Evolutionary conservation across 768 basidiomycete species (phyloP).

Genomic region (Fomitopsis pulvina): DNA sequence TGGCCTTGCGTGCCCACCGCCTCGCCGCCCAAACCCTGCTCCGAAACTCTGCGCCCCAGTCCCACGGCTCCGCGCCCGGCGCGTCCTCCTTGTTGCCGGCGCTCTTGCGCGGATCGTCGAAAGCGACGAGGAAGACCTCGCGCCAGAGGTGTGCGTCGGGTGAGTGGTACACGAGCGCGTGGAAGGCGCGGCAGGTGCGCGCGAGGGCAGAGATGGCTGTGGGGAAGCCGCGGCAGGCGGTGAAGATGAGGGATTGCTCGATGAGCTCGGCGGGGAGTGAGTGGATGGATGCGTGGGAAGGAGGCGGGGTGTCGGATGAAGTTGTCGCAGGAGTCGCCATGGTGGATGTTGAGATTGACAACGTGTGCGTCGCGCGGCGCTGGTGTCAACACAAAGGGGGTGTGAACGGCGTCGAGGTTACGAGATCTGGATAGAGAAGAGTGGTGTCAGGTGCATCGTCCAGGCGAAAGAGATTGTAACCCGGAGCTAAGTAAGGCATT

Average conservation of each 20-base stretch:
- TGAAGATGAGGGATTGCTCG: conserved; percentile 26
- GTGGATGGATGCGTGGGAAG: background rate
- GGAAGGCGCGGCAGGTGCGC: conserved; percentile 26
- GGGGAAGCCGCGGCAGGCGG: conserved; percentile 20
- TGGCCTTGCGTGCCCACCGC: too few species aligned
- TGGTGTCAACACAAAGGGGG: too few species aligned
- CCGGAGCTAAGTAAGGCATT: too few species aligned
- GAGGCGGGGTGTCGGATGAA: too few species aligned
- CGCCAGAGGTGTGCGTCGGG: conserved; percentile 32
- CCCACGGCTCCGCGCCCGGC: background rate
- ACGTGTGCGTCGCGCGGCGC: too few species aligned
- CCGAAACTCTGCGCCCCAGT: conserved; percentile 22
- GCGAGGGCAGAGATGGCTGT: conserved; percentile 25
- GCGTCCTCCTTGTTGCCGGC: background rate
- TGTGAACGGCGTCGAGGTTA: too few species aligned
- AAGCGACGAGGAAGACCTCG: conserved; percentile 28
- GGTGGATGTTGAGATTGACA: too few species aligned
- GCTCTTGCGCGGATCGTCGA: conserved; percentile 26
- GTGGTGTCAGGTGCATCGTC: too few species aligned
- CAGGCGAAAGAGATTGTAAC: too few species aligned
- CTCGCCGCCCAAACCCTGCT: conserved; percentile 18
- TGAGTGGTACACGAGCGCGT: conserved; percentile 25
- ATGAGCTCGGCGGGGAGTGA: conserved; percentile 28
- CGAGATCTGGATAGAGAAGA: too few species aligned
- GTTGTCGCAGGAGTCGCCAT: too few species aligned